phyloP scores from a whole-genome alignment of 176 grass and related monocot species.

The Zizania latifolia region DNA sequence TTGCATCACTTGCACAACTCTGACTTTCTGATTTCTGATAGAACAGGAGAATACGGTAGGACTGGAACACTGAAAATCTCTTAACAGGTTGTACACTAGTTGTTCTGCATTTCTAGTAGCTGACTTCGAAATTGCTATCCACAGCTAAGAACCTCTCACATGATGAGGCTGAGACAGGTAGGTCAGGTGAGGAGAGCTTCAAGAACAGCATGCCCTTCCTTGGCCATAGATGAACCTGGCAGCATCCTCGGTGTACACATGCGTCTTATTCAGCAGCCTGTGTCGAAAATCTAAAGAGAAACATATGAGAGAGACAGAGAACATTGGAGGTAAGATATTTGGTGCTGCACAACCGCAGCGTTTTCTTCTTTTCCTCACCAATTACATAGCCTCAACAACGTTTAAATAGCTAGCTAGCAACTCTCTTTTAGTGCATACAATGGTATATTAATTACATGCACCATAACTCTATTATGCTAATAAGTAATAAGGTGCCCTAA shows the following conservation, averaged over 20 bases:
- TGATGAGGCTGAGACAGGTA: not conserved
- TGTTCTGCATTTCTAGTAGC: not conserved
- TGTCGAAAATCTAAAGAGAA: not conserved
- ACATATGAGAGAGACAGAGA: not conserved
- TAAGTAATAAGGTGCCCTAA: too few species aligned
- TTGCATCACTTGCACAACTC: not conserved
- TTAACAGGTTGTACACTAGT: not conserved
- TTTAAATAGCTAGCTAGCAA: too few species aligned
- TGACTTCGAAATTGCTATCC: not conserved
- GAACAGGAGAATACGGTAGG: not conserved
- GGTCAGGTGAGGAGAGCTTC: not conserved
- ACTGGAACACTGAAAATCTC: not conserved
- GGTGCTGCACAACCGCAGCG: too few species aligned
- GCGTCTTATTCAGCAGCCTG: constrained; percentile 66
- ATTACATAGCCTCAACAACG: too few species aligned
- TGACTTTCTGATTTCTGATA: not conserved
- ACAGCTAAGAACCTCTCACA: not conserved
- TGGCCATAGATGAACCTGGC: constrained; percentile 72
- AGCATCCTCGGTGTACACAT: constrained; percentile 68
- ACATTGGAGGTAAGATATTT: too few species aligned
- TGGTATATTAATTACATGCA: too few species aligned
- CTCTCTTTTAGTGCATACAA: too few species aligned
- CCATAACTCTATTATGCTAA: too few species aligned
- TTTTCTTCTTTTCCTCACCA: too few species aligned
- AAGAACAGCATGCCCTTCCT: constrained; percentile 32